Evolutionary conservation across 1,139 yeast genomes (phyloP).

Genomic region (Hemisphaericaspora xylanilytica): DNA sequence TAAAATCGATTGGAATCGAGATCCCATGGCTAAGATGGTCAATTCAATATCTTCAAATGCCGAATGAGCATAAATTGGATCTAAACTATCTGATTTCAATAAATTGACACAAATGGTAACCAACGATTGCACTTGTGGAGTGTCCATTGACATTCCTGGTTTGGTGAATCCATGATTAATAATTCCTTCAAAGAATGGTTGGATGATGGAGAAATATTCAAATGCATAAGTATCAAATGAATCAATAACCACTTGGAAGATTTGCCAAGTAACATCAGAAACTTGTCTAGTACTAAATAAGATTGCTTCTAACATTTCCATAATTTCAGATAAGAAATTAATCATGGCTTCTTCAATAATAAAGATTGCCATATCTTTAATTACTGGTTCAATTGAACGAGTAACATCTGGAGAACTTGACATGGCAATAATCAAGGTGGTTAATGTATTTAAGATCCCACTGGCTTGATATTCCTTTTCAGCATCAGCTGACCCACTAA

Average conservation of each 20-base stretch:
- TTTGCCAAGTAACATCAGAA: constrained; percentile 48
- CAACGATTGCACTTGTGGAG: constrained; percentile 39
- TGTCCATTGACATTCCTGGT: constrained; percentile 32
- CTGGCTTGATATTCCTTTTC: constrained; percentile 55
- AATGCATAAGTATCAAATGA: constrained; percentile 54
- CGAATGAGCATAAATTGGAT: constrained; percentile 42
- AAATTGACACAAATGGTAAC: constrained; percentile 38
- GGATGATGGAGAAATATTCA: constrained; percentile 51
- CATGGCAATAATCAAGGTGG: constrained; percentile 54
- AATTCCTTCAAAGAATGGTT: constrained; percentile 49
- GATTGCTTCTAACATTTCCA: constrained; percentile 51
- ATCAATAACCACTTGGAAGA: constrained; percentile 42
- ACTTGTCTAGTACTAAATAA: constrained; percentile 40
- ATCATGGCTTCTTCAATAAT: constrained; percentile 50
- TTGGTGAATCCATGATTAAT: constrained; percentile 46
- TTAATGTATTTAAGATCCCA: constrained; percentile 49
- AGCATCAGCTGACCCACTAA: constrained; percentile 27
- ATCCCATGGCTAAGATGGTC: constrained; percentile 36
- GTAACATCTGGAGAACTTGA: constrained; percentile 48
- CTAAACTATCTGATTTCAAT: constrained; percentile 34
- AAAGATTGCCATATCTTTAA: constrained; percentile 42
- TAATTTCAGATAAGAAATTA: constrained; percentile 44
- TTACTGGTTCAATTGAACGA: constrained; percentile 34
- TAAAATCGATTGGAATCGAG: constrained; percentile 32
- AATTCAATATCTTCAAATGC: constrained; percentile 45